phyloP scores from a whole-genome alignment of 768 basidiomycete species.

The Trametopsis cervina region DNA sequence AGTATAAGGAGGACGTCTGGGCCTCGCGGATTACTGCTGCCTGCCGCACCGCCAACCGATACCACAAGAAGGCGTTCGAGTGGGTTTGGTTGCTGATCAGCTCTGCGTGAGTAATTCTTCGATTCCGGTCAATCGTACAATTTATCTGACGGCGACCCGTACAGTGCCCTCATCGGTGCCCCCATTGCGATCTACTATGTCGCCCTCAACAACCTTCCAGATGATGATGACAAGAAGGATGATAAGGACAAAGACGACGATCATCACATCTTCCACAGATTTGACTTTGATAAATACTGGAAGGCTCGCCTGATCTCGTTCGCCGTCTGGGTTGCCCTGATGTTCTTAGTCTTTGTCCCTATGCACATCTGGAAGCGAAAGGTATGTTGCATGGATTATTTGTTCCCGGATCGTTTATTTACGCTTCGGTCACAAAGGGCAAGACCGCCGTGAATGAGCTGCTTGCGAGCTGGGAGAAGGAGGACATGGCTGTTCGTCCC shows the following conservation, averaged over 20 bases:
- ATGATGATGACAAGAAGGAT: conserved; percentile 13
- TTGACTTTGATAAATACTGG: conserved; percentile 20
- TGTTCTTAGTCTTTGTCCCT: conserved; percentile 34
- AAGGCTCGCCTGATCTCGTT: conserved; percentile 32
- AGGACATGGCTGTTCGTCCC: conserved; percentile 28
- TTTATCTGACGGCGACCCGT: not conserved
- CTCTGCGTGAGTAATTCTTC: conserved; percentile 30
- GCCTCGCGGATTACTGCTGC: conserved; percentile 33
- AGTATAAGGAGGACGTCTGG: conserved; percentile 34
- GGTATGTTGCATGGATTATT: conserved; percentile 21
- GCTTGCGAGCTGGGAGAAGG: conserved; percentile 32
- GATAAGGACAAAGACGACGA: conserved; percentile 13
- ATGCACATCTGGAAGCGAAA: conserved; percentile 40
- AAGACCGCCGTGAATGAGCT: conserved; percentile 31
- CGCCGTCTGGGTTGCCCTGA: conserved; percentile 30
- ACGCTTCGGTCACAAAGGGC: conserved; percentile 27
- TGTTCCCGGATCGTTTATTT: not conserved
- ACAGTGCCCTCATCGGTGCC: conserved; percentile 32
- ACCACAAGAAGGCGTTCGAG: conserved; percentile 39
- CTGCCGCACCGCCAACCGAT: conserved; percentile 29
- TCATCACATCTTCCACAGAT: not conserved
- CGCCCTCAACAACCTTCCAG: conserved; percentile 24
- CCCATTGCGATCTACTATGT: conserved; percentile 34
- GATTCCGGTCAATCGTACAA: no score
- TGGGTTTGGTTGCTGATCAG: conserved; percentile 32